A percentile compares a stretch with the other conserved stretches of the same genome.
phyloP scores from a whole-genome alignment of 768 basidiomycete genomes.

The Rhizopogon salebrosus region DNA sequence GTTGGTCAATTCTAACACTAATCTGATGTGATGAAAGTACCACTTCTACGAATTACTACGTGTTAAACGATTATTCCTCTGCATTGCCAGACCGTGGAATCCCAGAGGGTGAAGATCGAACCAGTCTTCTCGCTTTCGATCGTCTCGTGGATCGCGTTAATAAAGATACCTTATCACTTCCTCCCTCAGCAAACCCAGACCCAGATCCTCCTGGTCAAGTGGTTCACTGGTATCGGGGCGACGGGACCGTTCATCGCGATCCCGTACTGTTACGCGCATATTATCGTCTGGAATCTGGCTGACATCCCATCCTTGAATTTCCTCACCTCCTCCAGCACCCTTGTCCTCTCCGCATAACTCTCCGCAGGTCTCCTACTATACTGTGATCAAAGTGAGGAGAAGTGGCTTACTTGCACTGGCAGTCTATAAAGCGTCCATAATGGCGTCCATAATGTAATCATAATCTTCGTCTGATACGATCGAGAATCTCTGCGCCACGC shows the following conservation, averaged over 20 bases:
- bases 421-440: no score
- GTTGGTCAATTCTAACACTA: neutral
- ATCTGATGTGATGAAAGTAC: no score
- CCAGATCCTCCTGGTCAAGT: conserved; percentile 71
- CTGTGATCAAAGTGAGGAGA: no score
- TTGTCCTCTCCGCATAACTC: conserved; percentile 34
- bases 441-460: no score
- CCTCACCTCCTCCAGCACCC: conserved; percentile 23
- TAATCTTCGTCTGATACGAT: no score
- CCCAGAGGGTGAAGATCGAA: conserved; percentile 53
- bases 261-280: conserved; percentile 64
- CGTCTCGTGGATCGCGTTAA: conserved; percentile 62
- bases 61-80: no score
- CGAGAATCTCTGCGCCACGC: no score
- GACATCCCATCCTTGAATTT: conserved; percentile 19
- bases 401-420: no score
- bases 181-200: conserved; percentile 30
- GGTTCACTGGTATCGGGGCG: conserved; percentile 84
- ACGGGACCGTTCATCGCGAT: conserved; percentile 87
- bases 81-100: conserved; percentile 87
- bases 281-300: conserved; percentile 43
- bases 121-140: conserved; percentile 55
- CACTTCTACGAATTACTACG: no score
- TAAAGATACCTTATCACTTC: conserved; percentile 32
- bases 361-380: conserved; percentile 52